These are phyloP conservation scores for Manihot esculenta DNA, from an alignment of 441 rosid genomes.

Conservation along the genomic window DNA sequence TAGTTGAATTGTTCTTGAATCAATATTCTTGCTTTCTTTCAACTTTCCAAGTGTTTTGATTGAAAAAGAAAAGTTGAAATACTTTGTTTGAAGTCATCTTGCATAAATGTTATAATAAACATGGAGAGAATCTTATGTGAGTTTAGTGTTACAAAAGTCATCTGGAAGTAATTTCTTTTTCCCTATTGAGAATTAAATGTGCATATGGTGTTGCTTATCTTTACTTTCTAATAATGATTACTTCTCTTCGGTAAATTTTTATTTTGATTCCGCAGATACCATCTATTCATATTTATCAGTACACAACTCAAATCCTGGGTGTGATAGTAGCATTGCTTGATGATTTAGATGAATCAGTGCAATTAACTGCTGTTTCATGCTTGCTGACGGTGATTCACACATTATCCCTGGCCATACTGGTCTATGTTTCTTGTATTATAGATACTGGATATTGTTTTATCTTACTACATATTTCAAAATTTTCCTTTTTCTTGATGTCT, in stretches of 20 bases:
- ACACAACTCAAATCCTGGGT: constrained; percentile 83
- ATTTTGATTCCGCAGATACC: constrained; percentile 66
- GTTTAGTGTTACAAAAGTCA: neutral
- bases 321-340: constrained; percentile 92
- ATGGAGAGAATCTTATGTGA: neutral
- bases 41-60: neutral
- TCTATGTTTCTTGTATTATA: constrained; percentile 16
- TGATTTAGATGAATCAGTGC: constrained; percentile 91
- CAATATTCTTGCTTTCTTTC: neutral
- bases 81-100: neutral
- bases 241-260: constrained; percentile 11
- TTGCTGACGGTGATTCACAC: constrained; percentile 57
- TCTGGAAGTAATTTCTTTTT: neutral
- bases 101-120: neutral
- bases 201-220: neutral
- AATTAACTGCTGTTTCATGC: constrained; percentile 94
- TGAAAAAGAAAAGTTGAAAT: neutral
- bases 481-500: constrained; percentile 9
- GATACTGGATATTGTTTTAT: constrained; percentile 8
- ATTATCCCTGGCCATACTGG: constrained; percentile 17
- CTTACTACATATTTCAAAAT: constrained; percentile 2
- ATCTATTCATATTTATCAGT: constrained; percentile 67
- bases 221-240: neutral
- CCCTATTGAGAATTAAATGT: neutral
- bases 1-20: constrained; percentile 3